Conservation (phyloP, 75 land plant species). For the Picea sitchensis region DNA sequence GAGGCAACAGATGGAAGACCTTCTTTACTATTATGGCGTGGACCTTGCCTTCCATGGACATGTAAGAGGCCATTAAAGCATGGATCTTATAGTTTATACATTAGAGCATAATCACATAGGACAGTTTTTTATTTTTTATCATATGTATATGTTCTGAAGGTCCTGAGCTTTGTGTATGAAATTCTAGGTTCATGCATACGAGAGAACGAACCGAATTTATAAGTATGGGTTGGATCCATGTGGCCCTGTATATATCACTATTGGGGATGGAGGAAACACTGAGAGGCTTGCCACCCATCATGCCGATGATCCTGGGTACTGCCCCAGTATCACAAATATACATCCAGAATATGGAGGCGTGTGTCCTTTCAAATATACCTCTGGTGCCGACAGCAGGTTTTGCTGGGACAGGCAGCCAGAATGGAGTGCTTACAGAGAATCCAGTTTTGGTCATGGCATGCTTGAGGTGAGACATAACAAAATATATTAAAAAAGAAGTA, state of each 20-base stretch:
- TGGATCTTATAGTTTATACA: too few species aligned
- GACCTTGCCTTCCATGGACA: conserved; percentile 37
- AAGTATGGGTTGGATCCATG: conserved; percentile 23
- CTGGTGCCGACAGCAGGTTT: conserved; percentile 37
- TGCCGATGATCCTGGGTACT: conserved; percentile 20
- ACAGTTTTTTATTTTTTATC: too few species aligned
- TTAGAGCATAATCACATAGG: too few species aligned
- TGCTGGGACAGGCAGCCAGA: conserved; percentile 44
- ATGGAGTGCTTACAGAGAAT: conserved; percentile 42
- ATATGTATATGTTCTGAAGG: too few species aligned
- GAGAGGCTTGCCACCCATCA: conserved; percentile 19
- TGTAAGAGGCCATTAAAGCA: conserved; percentile 15
- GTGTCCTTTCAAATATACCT: conserved; percentile 26
- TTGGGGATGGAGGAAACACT: conserved; percentile 40
- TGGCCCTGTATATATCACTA: conserved; percentile 29
- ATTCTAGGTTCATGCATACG: conserved; percentile 35
- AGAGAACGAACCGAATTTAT: conserved; percentile 31
- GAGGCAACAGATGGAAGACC: conserved; percentile 39
- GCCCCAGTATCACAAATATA: background rate
- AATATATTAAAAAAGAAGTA: background rate
- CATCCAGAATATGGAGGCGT: background rate
- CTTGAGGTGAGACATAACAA: conserved; percentile 16
- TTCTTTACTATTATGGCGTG: conserved; percentile 30
- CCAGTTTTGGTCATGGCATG: conserved; percentile 45
- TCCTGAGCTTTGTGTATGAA: too few species aligned